Conservation (phyloP, 495 filamentous ascomycete genomes). For the Cercophora samala region DNA sequence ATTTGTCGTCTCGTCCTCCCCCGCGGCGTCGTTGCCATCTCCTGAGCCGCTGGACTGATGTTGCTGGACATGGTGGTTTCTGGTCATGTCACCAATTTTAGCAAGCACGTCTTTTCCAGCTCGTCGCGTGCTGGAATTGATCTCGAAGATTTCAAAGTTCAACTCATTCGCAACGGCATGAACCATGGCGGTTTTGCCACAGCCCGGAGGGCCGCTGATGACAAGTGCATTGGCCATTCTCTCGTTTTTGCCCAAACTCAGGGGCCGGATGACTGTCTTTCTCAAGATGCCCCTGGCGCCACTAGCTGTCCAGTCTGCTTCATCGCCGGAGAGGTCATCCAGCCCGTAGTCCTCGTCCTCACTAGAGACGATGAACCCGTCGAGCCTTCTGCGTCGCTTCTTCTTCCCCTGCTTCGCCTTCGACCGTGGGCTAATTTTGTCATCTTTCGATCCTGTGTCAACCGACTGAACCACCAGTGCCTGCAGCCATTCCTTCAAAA, state of each 20-base stretch:
- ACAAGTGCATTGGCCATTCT: constrained; percentile 63
- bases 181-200: constrained; percentile 88
- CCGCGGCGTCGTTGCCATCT: constrained; percentile 21
- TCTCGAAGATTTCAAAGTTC: constrained; percentile 92
- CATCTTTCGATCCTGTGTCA: constrained; percentile 57
- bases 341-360: constrained; percentile 78
- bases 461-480: constrained; percentile 70
- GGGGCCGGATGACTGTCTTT: constrained; percentile 63
- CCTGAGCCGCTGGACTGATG: constrained; percentile 28
- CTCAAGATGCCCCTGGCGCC: constrained; percentile 38
- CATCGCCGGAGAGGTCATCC: constrained; percentile 65
- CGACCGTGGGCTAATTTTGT: constrained; percentile 38
- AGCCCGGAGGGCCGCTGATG: constrained; percentile 85
- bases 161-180: constrained; percentile 96
- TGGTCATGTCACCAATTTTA: constrained; percentile 92
- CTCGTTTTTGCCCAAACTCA: constrained; percentile 39
- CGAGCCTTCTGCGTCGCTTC: constrained; percentile 67
- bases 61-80: constrained; percentile 77
- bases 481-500: constrained; percentile 83
- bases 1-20: constrained; percentile 46
- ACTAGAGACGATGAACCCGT: constrained; percentile 82
- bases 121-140: constrained; percentile 76
- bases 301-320: constrained; percentile 51
- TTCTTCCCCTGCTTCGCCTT: constrained; percentile 57
- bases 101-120: constrained; percentile 89